phyloP scores from a whole-genome alignment of 2,329 filamentous ascomycete species.

The Acarospora socialis region DNA sequence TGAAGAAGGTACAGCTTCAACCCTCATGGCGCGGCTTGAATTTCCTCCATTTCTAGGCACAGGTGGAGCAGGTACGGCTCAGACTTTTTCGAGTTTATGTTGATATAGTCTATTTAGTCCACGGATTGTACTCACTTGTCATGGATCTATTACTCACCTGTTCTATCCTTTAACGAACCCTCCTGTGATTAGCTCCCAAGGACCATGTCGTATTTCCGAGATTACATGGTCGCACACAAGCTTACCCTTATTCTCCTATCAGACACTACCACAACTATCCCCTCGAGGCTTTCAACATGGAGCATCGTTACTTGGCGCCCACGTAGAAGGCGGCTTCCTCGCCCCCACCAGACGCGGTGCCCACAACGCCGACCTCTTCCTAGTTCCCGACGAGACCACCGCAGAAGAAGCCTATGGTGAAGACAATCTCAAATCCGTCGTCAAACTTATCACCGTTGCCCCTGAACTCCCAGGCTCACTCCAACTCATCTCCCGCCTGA shows the following conservation, averaged over 20 bases:
- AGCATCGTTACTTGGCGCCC: slow-evolving; percentile 41
- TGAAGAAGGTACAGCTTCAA: slow-evolving; percentile 23
- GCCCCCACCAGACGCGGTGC: slow-evolving; percentile 39
- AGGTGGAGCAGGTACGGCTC: too few relatives aligned
- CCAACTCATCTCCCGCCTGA: slow-evolving; percentile 29
- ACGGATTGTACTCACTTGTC: not conserved
- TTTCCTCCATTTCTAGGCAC: too few relatives aligned
- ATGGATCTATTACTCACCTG: not conserved
- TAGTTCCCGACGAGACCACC: not conserved
- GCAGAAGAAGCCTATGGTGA: slow-evolving; percentile 31
- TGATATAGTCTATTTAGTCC: slow-evolving; percentile 1
- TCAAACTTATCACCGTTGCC: slow-evolving; percentile 39
- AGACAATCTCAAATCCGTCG: slow-evolving; percentile 23
- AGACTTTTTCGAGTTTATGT: too few relatives aligned
- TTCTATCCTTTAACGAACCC: too few relatives aligned
- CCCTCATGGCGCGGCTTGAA: too few relatives aligned
- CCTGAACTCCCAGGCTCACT: slow-evolving; percentile 34
- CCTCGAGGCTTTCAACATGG: slow-evolving; percentile 28
- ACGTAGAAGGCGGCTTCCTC: slow-evolving; percentile 43
- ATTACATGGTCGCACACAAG: not conserved
- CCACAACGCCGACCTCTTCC: slow-evolving; percentile 33
- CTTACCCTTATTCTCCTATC: slow-evolving; percentile 10
- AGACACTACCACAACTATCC: slow-evolving; percentile 35
- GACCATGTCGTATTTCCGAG: not conserved
- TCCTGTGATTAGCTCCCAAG: too few relatives aligned